A percentile compares a stretch with the other conserved stretches of the same genome.
phyloP scores from a whole-genome alignment of 768 basidiomycete genomes.

The Xanthoconium stramineum region DNA sequence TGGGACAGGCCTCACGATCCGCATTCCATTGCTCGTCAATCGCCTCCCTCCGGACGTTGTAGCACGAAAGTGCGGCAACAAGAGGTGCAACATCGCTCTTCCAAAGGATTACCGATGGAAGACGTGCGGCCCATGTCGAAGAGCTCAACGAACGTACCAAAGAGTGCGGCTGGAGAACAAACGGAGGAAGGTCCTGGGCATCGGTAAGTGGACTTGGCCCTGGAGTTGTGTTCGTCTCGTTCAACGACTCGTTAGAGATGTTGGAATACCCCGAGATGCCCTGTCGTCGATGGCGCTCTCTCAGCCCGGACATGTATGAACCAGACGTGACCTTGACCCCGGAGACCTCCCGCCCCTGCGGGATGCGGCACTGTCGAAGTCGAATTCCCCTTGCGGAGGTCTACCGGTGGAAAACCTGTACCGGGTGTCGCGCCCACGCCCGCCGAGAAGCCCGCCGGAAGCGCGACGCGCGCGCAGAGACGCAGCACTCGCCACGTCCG shows the following conservation, averaged over 20 bases:
- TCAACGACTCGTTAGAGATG: slow-evolving; percentile 11
- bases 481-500: too few species aligned
- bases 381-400: slow-evolving; percentile 36
- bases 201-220: slow-evolving; percentile 6
- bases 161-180: slow-evolving; percentile 25
- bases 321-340: not conserved
- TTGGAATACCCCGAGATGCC: not conserved
- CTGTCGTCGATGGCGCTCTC: slow-evolving; percentile 7
- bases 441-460: slow-evolving; percentile 6
- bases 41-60: slow-evolving; percentile 9
- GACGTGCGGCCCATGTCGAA: slow-evolving; percentile 41
- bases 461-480: not conserved
- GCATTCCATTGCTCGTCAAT: slow-evolving; percentile 19
- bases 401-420: slow-evolving; percentile 42
- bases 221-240: slow-evolving; percentile 7
- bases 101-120: slow-evolving; percentile 38
- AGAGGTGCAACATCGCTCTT: slow-evolving; percentile 34
- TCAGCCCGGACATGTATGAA: not conserved
- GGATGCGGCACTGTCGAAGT: slow-evolving; percentile 31
- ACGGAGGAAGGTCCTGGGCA: not conserved
- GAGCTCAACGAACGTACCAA: slow-evolving; percentile 36
- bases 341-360: slow-evolving; percentile 38
- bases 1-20: slow-evolving; percentile 14
- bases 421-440: slow-evolving; percentile 31
- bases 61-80: slow-evolving; percentile 32